phyloP scores from a whole-genome alignment of 2,329 filamentous ascomycete species.

The Sodiomyces alkalinus region DNA sequence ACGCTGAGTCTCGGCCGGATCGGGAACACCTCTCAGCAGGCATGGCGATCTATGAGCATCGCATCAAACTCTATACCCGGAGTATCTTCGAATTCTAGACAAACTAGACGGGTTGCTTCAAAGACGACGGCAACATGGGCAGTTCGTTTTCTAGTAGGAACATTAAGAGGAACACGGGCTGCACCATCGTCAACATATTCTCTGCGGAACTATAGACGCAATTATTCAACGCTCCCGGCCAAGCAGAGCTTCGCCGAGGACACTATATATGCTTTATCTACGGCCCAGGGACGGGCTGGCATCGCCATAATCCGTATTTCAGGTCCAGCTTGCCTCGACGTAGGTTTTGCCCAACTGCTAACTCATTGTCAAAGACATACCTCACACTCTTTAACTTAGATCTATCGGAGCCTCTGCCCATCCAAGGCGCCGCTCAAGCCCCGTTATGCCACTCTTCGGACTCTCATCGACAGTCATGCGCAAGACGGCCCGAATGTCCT shows the following conservation, averaged over 20 bases:
- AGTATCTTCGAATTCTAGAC: no score
- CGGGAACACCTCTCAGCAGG: background rate
- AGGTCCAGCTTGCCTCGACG: slow-evolving; percentile 56
- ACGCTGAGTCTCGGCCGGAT: slow-evolving; percentile 2
- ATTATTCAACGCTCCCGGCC: no score
- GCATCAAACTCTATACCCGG: no score
- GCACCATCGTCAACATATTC: no score
- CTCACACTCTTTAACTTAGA: slow-evolving; percentile 15
- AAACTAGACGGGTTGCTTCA: no score
- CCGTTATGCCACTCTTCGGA: slow-evolving; percentile 55
- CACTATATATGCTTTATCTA: slow-evolving; percentile 89
- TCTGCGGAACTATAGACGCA: no score
- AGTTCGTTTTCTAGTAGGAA: no score
- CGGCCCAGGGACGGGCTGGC: slow-evolving; percentile 68
- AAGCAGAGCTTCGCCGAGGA: slow-evolving; percentile 18
- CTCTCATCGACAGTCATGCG: slow-evolving; percentile 42
- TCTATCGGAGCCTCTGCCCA: slow-evolving; percentile 37
- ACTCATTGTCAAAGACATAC: background rate
- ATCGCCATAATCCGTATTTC: slow-evolving; percentile 86
- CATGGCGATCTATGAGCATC: slow-evolving; percentile 1
- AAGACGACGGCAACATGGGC: no score
- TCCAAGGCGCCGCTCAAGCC: slow-evolving; percentile 26
- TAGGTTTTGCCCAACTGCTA: slow-evolving; percentile 20
- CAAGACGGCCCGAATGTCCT: slow-evolving; percentile 34
- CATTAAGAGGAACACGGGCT: no score